Evolutionary conservation across 176 grass and related monocot genomes (phyloP).

Genomic region (Hyparrhenia diplandra): DNA sequence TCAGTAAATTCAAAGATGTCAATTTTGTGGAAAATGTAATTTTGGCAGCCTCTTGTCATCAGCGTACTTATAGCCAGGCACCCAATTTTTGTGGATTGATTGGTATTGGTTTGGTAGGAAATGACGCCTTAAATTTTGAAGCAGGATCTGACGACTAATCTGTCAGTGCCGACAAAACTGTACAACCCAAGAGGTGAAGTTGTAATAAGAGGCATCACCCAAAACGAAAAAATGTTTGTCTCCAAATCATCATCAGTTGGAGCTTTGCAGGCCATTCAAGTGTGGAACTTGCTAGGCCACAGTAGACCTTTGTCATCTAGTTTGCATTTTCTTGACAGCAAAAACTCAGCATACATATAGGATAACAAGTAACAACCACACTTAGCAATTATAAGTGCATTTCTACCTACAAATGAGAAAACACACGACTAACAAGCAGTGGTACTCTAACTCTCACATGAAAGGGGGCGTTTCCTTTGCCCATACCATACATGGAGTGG

Average conservation of each 20-base stretch:
- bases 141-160: no score
- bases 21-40: neutral
- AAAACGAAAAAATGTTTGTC: neutral
- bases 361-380: neutral
- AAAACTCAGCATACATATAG: neutral
- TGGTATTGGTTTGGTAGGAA: no score
- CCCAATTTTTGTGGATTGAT: no score
- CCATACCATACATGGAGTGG: constrained; percentile 17
- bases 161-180: no score
- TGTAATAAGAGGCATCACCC: neutral
- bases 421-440: neutral
- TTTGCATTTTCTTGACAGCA: neutral
- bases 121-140: no score
- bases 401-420: neutral
- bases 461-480: neutral
- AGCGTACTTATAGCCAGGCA: neutral
- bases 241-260: neutral
- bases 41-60: neutral
- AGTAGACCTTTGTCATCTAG: neutral
- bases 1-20: neutral
- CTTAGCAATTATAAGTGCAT: neutral
- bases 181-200: no score
- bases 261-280: neutral
- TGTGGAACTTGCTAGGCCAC: neutral
- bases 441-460: constrained; percentile 12